Base-by-base conservation (phyloP, 495 filamentous ascomycete species). In the Amorphotheca resinae region DNA sequence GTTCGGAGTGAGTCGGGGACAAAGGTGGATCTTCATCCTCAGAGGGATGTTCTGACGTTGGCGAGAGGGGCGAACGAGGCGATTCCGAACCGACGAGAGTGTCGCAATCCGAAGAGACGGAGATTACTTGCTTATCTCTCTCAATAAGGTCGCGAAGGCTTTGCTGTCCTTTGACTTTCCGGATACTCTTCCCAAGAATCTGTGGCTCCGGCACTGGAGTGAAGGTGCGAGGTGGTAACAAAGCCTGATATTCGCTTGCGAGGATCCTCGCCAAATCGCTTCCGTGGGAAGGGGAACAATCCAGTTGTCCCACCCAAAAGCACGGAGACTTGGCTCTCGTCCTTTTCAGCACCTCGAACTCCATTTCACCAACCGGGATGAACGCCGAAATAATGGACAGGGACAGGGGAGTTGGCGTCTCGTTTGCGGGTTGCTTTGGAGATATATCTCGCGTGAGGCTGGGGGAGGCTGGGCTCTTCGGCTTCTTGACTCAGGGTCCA, bases 161-260 rank as follows among this genome's bases (percentile, higher is more conserved):
- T 8, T 49, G 14, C 16, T 49, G 52, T 12, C 52, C 47, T 37
- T 55, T 55, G 38, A 52, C 46, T 21, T 49, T 55, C 20, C 52
- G 28, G 3, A 55, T 28, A 3, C 16, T 38, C 12, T 44, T 46
- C 15, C 18, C 14, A 37, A 8, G 14, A 38, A 38, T 25, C 30
- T 32, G 8, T 14, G 26, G 7, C 16, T 36, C 14, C 21, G 36
- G 21, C 12, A 22, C 11, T 25, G 52, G 52, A 9, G 48, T 55
- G 17, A 42, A 38, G 6, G 34, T 15, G n/a, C 52, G 30, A 5
- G 35, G 17, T 41, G 45, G 41, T 3, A 55, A n/a, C 14, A 48
- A 6, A 16, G 38, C 26, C 30, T 46, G 42, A 26, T 55, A 55
- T 9, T 46, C 31, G 8, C 51, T 18, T 22, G 52, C 52, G 7